phyloP scores from a whole-genome alignment of 179 eudicot species.

The Sideroxylon spinosum region DNA sequence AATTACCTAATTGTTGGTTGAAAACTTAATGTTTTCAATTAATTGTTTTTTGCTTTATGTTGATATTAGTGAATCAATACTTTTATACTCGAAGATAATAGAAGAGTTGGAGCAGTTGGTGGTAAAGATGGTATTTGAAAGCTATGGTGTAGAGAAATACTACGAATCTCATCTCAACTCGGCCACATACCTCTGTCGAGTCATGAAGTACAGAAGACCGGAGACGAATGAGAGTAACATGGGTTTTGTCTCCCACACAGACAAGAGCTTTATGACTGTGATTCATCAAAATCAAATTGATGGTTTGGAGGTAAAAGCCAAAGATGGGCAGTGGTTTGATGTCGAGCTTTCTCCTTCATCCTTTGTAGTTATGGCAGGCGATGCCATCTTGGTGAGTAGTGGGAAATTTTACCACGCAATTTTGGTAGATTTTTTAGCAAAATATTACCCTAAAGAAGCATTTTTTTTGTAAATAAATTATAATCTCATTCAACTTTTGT shows the following conservation, averaged over 20 bases:
- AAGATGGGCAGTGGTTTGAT: slow-evolving; percentile 56
- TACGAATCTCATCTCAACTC: slow-evolving; percentile 31
- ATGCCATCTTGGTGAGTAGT: slow-evolving; percentile 52
- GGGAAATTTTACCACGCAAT: too few species aligned
- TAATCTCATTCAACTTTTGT: neutral
- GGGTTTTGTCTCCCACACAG: slow-evolving; percentile 60
- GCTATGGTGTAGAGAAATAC: slow-evolving; percentile 63
- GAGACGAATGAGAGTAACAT: slow-evolving; percentile 33
- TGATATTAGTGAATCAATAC: slow-evolving; percentile 26
- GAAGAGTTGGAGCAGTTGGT: slow-evolving; percentile 53
- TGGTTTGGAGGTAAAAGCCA: slow-evolving; percentile 66
- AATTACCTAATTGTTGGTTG: too few species aligned
- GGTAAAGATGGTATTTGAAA: slow-evolving; percentile 56
- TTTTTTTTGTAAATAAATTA: neutral
- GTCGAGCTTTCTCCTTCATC: slow-evolving; percentile 50
- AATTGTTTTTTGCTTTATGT: neutral
- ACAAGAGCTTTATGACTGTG: slow-evolving; percentile 61
- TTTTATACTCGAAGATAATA: slow-evolving; percentile 37
- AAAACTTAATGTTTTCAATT: too few species aligned
- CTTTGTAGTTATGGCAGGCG: slow-evolving; percentile 72
- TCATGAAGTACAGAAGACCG: slow-evolving; percentile 50
- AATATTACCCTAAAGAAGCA: too few species aligned
- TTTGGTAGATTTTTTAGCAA: too few species aligned
- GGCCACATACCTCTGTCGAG: slow-evolving; percentile 48
- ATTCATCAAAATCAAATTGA: slow-evolving; percentile 58